Base-by-base conservation (phyloP, 2,329 filamentous ascomycete species). In the Phaeoacremonium minimum region DNA sequence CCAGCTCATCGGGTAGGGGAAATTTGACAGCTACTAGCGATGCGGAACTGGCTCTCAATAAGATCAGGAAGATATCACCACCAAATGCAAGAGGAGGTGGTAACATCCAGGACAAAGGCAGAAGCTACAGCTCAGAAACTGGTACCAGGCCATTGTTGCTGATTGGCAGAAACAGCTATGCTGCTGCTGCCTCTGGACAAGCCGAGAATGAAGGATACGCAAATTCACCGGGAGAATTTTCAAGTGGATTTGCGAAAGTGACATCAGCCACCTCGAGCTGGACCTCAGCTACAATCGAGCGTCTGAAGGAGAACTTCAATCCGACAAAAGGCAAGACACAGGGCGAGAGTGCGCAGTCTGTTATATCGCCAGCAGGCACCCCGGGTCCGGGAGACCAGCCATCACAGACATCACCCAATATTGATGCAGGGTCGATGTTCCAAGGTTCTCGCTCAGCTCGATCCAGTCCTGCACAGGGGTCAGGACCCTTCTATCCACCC, bases 31-130 rank as follows among this genome's bases (percentile, higher is more conserved):
- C 53, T 9, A 50, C 45, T 13, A 67, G 60, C 35, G 63, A 61
- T 18, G 71, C 71, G 0, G 63, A 69, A 43, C 45, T 63, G 16
- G 57, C 58, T 14, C 51, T 75, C 6, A 61, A 59, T 30, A 59
- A 62, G 31, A 66, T 75, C 41, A 63, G 57, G 4, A 56, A 53
- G 38, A 52, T 43, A 2, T 58, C 63, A 12, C 60, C 62, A 7
- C 52, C 58, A 1, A 49, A 56, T 12, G 42, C 49, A 16, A 42
- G 50, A 41, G 49, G 52, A 11, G 44, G 51, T 9, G 50, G 53
- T 7, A 37, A 44, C 32, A 47, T 60, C 7, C 49, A 51, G 19
- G 52, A 55, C 32, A 46, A 40, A 28, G 49, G 33, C 26, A 43
- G 36, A 40, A 50, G 40, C 34, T 42, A 35, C 15, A 49, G 35